Conservation (phyloP, 23 red algal species). For the Gracilariopsis chorda region DNA sequence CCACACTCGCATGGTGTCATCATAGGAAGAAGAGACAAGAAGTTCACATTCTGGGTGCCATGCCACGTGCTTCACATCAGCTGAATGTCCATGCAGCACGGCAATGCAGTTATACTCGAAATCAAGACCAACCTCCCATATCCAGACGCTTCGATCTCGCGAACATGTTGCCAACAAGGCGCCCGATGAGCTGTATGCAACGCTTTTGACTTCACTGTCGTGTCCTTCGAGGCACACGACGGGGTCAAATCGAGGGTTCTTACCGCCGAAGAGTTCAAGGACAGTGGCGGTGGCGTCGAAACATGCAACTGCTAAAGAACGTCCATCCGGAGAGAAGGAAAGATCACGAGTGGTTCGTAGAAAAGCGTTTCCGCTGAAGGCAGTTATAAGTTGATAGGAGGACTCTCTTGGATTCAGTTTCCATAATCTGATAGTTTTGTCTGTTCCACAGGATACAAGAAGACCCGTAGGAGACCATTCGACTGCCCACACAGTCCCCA, state of each 20-base stretch:
- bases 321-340: constrained; percentile 62
- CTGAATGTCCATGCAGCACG: constrained; percentile 86
- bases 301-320: constrained; percentile 73
- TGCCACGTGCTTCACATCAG: constrained; percentile 87
- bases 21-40: constrained; percentile 74
- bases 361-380: constrained; percentile 52
- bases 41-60: constrained; percentile 91
- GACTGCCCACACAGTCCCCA: constrained; percentile 78
- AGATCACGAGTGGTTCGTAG: constrained; percentile 62
- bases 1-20: constrained; percentile 92
- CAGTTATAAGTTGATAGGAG: constrained; percentile 27
- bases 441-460: constrained; percentile 79
- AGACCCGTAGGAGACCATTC: constrained; percentile 79
- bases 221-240: constrained; percentile 57
- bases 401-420: background rate
- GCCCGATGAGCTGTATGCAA: constrained; percentile 73
- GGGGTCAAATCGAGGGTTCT: constrained; percentile 28
- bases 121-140: constrained; percentile 92
- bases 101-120: constrained; percentile 86
- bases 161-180: constrained; percentile 80
- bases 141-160: constrained; percentile 88
- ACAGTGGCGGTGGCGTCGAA: constrained; percentile 80
- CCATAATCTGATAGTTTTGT: constrained; percentile 75
- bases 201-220: constrained; percentile 86
- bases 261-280: constrained; percentile 54